phyloP scores from a whole-genome alignment of 352 stramenopile species.

The Globisporangium spiculum region DNA sequence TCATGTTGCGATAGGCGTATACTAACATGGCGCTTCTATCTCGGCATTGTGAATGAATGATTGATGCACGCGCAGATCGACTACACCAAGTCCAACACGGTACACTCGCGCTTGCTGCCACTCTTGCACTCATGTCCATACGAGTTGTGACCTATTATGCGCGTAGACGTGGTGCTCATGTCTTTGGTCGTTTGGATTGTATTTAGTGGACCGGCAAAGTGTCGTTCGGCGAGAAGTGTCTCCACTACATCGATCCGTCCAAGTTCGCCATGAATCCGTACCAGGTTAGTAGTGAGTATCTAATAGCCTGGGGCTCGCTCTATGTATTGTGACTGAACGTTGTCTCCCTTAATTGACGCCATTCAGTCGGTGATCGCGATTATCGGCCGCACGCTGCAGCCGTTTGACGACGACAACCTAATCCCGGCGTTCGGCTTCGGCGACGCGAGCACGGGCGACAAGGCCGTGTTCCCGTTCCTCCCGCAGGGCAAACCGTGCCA shows the following conservation, averaged over 20 bases:
- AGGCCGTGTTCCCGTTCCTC: slow-evolving; percentile 52
- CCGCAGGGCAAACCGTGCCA: slow-evolving; percentile 34
- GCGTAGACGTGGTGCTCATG: background rate
- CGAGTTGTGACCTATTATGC: background rate
- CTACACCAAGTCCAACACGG: slow-evolving; percentile 77
- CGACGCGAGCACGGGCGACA: slow-evolving; percentile 51
- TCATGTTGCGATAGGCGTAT: background rate
- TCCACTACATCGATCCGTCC: slow-evolving; percentile 70
- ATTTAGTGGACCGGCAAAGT: slow-evolving; percentile 62
- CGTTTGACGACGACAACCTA: slow-evolving; percentile 67
- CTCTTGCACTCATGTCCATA: background rate
- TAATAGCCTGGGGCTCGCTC: background rate
- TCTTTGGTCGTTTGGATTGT: background rate
- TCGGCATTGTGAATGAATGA: background rate
- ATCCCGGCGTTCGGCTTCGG: slow-evolving; percentile 80
- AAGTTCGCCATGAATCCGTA: slow-evolving; percentile 57
- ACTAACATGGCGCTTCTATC: background rate
- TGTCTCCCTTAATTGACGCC: background rate
- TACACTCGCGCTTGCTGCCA: slow-evolving; percentile 11
- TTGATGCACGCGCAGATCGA: slow-evolving; percentile 41
- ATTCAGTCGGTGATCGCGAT: slow-evolving; percentile 51
- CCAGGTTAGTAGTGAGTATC: slow-evolving; percentile 23
- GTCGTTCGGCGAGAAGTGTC: slow-evolving; percentile 55
- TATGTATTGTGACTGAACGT: background rate
- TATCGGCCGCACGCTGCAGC: slow-evolving; percentile 59